phyloP scores from a whole-genome alignment of 805 yeast genomes.

The Komagataella phaffii region DNA sequence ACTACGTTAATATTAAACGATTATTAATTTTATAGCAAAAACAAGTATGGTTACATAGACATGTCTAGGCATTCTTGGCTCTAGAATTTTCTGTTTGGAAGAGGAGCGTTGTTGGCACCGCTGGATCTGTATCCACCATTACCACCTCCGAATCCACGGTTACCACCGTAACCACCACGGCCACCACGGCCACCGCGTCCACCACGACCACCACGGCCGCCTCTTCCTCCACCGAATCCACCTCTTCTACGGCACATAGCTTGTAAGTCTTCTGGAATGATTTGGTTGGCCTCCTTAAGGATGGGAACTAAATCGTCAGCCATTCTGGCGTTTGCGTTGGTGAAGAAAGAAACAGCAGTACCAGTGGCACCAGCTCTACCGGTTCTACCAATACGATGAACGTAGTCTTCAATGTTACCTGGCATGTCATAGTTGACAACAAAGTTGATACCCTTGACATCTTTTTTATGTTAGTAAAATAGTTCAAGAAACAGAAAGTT shows the following conservation, averaged over 20 bases:
- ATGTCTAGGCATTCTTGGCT: background rate
- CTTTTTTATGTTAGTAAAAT: constrained; percentile 24
- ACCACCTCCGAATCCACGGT: constrained; percentile 7
- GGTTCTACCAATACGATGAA: constrained; percentile 97
- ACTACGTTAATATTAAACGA: background rate
- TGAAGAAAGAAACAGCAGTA: constrained; percentile 91
- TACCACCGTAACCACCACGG: constrained; percentile 23
- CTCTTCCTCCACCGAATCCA: constrained; percentile 36
- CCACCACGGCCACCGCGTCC: constrained; percentile 33
- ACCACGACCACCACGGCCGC: constrained; percentile 44
- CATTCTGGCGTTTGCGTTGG: constrained; percentile 73
- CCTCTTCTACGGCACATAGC: constrained; percentile 69
- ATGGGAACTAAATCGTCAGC: constrained; percentile 86
- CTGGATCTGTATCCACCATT: constrained; percentile 21
- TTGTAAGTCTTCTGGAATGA: constrained; percentile 66
- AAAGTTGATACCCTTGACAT: constrained; percentile 92
- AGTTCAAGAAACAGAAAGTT: background rate
- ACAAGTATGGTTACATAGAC: background rate
- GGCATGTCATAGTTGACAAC: constrained; percentile 97
- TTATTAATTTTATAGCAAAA: background rate
- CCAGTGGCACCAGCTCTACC: constrained; percentile 98
- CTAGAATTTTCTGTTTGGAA: constrained; percentile 30
- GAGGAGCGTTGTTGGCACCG: constrained; percentile 36
- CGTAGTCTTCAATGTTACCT: constrained; percentile 95
- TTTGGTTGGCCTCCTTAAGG: constrained; percentile 91